Conservation (phyloP, 257 asterid species). For the Solanum etuberosum region DNA sequence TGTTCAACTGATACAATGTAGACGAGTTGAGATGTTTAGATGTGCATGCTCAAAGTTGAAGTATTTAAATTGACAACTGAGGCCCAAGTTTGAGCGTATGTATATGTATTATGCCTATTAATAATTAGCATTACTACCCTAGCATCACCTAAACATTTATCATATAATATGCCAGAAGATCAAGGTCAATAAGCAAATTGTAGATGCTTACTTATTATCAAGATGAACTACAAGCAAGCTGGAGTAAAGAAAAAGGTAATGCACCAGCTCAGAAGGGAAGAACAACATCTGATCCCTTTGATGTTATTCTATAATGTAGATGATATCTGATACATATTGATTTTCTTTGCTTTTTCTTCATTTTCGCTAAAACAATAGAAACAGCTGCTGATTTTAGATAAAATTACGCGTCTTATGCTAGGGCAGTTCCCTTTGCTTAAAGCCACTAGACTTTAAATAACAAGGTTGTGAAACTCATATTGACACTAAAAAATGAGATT, state of each 20-base stretch:
- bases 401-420: not conserved
- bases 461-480: not conserved
- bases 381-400: not conserved
- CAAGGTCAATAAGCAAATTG: not conserved
- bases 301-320: not conserved
- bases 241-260: not conserved
- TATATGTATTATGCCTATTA: too few relatives aligned
- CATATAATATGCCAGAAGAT: too few relatives aligned
- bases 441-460: not conserved
- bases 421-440: not conserved
- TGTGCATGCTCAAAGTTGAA: too few relatives aligned
- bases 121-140: too few relatives aligned
- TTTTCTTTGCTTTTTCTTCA: not conserved
- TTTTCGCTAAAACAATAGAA: constrained; percentile 6
- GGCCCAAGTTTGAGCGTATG: too few relatives aligned
- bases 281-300: not conserved
- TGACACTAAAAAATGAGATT: not conserved
- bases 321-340: not conserved
- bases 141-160: too few relatives aligned
- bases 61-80: too few relatives aligned
- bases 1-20: too few relatives aligned
- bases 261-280: constrained; percentile 4
- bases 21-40: too few relatives aligned
- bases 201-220: not conserved
- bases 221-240: not conserved